Percentiles rank a stretch among this genome's conserved stretches.
Conservation (phyloP, 2,329 filamentous ascomycete genomes). For the Aureobasidium sp. region DNA sequence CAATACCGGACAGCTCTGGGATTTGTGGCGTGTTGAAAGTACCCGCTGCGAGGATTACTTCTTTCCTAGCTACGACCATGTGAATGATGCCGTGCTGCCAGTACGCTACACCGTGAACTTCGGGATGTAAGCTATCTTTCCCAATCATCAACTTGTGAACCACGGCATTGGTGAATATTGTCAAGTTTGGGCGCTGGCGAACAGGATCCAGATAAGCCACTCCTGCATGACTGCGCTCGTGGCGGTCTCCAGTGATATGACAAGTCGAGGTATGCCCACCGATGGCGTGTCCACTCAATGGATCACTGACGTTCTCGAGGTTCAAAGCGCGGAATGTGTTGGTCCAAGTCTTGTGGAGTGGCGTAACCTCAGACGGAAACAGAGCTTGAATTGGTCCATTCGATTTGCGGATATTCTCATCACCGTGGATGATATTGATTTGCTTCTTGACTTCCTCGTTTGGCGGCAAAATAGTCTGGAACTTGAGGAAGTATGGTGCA, state of each 20-base stretch:
- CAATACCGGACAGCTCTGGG: constrained; percentile 55
- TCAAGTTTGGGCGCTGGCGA: constrained; percentile 17
- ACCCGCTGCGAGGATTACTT: constrained; percentile 55
- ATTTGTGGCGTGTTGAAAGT: constrained; percentile 51
- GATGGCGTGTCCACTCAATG: constrained; percentile 18
- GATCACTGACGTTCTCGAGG: constrained; percentile 17
- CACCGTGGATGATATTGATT: constrained; percentile 1
- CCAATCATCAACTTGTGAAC: constrained; percentile 19
- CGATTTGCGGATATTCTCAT: not conserved
- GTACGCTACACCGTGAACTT: constrained; percentile 11
- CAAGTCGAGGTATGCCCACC: constrained; percentile 17
- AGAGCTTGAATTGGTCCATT: constrained; percentile 17
- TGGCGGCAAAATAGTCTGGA: constrained; percentile 22
- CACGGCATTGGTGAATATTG: constrained; percentile 16
- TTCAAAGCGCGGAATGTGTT: constrained; percentile 18
- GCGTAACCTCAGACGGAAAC: constrained; percentile 14
- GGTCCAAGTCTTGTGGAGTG: constrained; percentile 19
- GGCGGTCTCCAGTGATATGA: not conserved
- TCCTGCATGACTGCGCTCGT: constrained; percentile 22
- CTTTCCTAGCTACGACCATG: constrained; percentile 24
- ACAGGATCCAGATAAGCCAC: constrained; percentile 21
- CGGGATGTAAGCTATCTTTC: not conserved
- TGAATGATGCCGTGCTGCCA: not conserved
- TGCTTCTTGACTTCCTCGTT: constrained; percentile 2
- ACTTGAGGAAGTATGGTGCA: constrained; percentile 33